Evolutionary conservation across 257 asterid genomes (phyloP).

Genomic region (Solanum chmielewskii): DNA sequence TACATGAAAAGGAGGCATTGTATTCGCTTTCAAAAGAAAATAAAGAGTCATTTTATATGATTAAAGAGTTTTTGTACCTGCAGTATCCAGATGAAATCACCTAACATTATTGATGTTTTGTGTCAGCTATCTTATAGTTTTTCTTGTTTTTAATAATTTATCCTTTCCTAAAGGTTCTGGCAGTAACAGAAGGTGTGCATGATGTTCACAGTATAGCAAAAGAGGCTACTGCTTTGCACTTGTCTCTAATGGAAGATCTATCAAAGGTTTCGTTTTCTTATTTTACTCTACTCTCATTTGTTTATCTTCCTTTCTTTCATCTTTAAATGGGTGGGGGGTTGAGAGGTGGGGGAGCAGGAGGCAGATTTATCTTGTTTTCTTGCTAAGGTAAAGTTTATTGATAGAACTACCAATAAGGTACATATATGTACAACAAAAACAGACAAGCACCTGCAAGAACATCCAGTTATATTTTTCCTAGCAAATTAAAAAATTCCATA

Average conservation of each 20-base stretch:
- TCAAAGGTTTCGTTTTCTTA: conserved; percentile 49
- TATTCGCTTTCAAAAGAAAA: not conserved
- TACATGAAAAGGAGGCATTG: not conserved
- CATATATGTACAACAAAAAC: not conserved
- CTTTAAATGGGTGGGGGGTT: not conserved
- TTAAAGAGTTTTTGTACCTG: not conserved
- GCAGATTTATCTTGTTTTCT: not conserved
- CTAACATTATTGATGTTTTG: not conserved
- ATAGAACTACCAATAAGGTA: not conserved
- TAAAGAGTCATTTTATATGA: not conserved
- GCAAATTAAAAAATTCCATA: not conserved
- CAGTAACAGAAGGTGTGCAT: conserved; percentile 88
- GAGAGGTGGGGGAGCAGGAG: not conserved
- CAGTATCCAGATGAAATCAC: not conserved
- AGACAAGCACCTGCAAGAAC: not conserved
- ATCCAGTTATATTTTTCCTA: not conserved
- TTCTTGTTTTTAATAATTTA: not conserved
- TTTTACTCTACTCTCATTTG: not conserved
- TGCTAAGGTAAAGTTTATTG: not conserved
- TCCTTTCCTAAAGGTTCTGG: conserved; percentile 61
- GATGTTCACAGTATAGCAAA: conserved; percentile 88
- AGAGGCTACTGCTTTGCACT: conserved; percentile 85
- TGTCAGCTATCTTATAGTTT: not conserved
- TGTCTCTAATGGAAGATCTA: conserved; percentile 71
- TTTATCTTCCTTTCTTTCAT: not conserved